Conservation (phyloP, 345 rosid genomes). For the Cardamine resedifolia region DNA sequence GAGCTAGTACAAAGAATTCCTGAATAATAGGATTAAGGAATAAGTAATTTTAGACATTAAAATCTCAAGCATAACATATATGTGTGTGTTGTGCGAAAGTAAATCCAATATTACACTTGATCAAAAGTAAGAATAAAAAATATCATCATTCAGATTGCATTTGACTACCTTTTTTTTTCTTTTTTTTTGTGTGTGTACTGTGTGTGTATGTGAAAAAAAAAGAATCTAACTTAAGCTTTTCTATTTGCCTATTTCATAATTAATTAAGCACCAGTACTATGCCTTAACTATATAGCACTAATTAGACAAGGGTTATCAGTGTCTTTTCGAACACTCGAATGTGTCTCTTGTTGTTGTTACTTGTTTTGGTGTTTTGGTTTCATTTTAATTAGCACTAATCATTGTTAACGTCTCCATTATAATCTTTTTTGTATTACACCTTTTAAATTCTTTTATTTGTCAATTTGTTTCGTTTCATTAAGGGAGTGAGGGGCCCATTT, state of each 20-base stretch:
- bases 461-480: conserved; percentile 26
- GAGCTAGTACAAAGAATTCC: too few relatives aligned
- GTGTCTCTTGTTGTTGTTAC: conserved; percentile 13
- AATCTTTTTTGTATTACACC: background rate
- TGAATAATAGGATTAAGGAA: too few relatives aligned
- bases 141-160: conserved; percentile 19
- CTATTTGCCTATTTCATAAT: conserved; percentile 10
- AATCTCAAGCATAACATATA: too few relatives aligned
- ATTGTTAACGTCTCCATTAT: conserved; percentile 25
- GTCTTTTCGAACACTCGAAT: conserved; percentile 24
- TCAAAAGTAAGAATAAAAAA: background rate
- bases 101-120: conserved; percentile 19
- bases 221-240: background rate
- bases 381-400: conserved; percentile 28
- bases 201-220: conserved; percentile 11
- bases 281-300: conserved; percentile 21
- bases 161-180: background rate
- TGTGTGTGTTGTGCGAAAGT: background rate
- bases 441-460: conserved; percentile 3
- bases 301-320: conserved; percentile 33
- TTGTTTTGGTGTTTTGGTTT: conserved; percentile 18
- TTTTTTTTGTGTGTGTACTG: background rate
- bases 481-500: conserved; percentile 32
- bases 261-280: background rate
- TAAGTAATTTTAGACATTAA: too few relatives aligned